Percentiles rank a stretch among this genome's conserved stretches.
These are phyloP conservation scores for Inga oerstediana DNA, from an alignment of 306 rosid species.

Conservation along the genomic window DNA sequence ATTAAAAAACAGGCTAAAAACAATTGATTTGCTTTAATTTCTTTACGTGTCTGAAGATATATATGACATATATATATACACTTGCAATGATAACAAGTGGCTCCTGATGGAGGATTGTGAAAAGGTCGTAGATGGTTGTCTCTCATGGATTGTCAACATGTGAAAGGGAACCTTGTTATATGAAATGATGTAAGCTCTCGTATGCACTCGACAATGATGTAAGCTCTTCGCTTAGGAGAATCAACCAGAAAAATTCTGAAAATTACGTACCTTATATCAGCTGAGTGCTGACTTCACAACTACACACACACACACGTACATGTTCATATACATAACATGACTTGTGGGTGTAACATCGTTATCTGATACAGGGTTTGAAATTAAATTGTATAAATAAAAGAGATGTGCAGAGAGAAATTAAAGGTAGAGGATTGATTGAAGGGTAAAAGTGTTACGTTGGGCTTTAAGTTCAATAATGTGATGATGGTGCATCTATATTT, in stretches of 20 bases:
- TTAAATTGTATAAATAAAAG: not conserved
- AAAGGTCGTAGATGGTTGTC: not conserved
- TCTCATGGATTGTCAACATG: not conserved
- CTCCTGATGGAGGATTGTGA: not conserved
- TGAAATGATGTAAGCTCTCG: not conserved
- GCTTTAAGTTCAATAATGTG: conserved; percentile 2
- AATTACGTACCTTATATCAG: not conserved
- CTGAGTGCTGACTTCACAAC: not conserved
- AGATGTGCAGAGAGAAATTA: not conserved
- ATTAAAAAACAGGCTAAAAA: not conserved
- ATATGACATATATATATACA: too few species aligned
- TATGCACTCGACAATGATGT: not conserved
- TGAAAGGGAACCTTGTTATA: not conserved
- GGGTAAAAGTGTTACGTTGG: not conserved
- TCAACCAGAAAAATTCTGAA: not conserved
- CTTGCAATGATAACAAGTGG: too few species aligned
- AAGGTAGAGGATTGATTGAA: not conserved
- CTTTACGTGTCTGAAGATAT: not conserved
- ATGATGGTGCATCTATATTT: conserved; percentile 1
- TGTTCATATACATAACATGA: not conserved
- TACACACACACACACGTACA: too few species aligned
- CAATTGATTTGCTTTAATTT: not conserved
- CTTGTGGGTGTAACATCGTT: not conserved
- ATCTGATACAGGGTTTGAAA: not conserved
- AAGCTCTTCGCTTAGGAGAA: not conserved